Base-by-base conservation (phyloP, 805 yeast genomes). In the Blastobotrys mokoenaii region DNA sequence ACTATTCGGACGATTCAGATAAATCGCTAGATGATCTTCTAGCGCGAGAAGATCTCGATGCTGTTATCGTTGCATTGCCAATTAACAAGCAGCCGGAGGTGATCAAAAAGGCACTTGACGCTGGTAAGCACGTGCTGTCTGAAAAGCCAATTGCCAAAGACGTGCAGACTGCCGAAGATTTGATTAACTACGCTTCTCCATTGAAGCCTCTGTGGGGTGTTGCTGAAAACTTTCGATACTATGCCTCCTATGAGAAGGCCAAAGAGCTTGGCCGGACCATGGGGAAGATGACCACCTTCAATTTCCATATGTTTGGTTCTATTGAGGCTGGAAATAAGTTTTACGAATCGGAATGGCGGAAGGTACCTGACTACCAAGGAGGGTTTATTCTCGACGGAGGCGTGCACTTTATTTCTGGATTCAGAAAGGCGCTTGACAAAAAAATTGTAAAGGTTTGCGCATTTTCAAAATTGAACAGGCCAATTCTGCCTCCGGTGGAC, bases 51-150 rank as follows among this genome's bases (percentile, higher is more conserved):
- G 57, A 54, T 40, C 30, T 57, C 34, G 52, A 57, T 38, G 59
- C 57, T 14, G 61, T 57, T 15, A 43, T 54, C 30, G 44, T 57
- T 12, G 59, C 55, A 6, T 44, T 57, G 22, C 61, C 61, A 11
- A 56, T 56, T 17, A 42, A 27, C 14, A 25, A 51, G 33, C 59
- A 55, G 47, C 51, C 61, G 9, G 48, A 45, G 3, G 49, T 54
- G 32, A 47, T 57, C 25, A 34, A 43, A 39, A 43, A 45, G 45
- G 53, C 56, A 3, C 43, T 57, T 12, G 17, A 42, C 10, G 55
- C 56, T 20, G 61, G 61, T n/a, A 57, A 57, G 46, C 61, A 57
- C 41, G 59, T 57, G 25, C 45, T 57, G 18, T 51, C 53, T 41
- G 61, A 57, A 47, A 57, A 57, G 47, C 61, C 61, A 5, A 40